Percentiles rank a stretch among this genome's conserved stretches.
These are phyloP conservation scores for Rubia occidens DNA, from an alignment of 305 asterid species.

Conservation along the genomic window DNA sequence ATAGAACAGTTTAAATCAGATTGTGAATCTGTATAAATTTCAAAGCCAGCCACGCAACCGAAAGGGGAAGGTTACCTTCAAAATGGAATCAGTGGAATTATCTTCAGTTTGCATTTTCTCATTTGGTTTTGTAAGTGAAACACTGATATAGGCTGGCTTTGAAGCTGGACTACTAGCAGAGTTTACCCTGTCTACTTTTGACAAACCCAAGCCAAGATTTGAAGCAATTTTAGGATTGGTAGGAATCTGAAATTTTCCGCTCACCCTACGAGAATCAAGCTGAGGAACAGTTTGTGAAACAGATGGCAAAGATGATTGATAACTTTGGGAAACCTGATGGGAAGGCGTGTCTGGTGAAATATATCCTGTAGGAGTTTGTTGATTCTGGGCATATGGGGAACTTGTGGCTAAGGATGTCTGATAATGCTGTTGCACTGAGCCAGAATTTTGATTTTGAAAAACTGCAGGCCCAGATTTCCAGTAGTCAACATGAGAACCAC, in stretches of 20 bases:
- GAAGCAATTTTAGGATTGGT: constrained; percentile 95
- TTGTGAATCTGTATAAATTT: not conserved
- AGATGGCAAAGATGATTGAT: constrained; percentile 53
- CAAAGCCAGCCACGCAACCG: not conserved
- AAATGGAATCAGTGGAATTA: constrained; percentile 46
- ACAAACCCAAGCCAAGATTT: constrained; percentile 38
- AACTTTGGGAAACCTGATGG: constrained; percentile 52
- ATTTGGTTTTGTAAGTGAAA: constrained; percentile 50
- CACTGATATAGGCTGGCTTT: constrained; percentile 78
- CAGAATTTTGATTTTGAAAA: constrained; percentile 44
- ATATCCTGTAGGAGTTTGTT: constrained; percentile 44
- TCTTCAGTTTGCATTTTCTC: constrained; percentile 42
- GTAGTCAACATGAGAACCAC: constrained; percentile 44
- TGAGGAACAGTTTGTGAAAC: constrained; percentile 43
- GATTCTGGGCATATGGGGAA: constrained; percentile 44
- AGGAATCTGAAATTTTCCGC: constrained; percentile 76
- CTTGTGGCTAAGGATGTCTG: constrained; percentile 40
- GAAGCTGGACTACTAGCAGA: constrained; percentile 31
- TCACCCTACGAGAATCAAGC: constrained; percentile 47
- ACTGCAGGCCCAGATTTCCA: constrained; percentile 57
- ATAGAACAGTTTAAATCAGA: not conserved
- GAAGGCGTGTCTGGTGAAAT: constrained; percentile 38
- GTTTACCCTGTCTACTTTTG: constrained; percentile 55
- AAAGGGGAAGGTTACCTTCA: constrained; percentile 44
- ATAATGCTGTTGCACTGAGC: constrained; percentile 38